These are phyloP conservation scores for Lachnellula occidentalis DNA, from an alignment of 2,329 filamentous ascomycete species.

Conservation along the genomic window DNA sequence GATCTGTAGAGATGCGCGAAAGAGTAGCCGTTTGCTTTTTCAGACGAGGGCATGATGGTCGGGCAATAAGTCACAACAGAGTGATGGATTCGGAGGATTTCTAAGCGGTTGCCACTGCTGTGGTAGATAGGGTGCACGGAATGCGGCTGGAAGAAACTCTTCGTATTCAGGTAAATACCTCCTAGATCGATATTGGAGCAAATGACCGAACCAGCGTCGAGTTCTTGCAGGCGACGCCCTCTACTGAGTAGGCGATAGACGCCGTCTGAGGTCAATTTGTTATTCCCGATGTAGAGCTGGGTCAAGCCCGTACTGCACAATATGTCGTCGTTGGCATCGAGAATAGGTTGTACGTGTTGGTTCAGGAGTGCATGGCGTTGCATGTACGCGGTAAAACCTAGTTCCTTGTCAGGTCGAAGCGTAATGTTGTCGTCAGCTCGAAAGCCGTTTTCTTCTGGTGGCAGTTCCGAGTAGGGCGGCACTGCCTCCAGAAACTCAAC, in stretches of 20 bases:
- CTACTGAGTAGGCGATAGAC: conserved; percentile 39
- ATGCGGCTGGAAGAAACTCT: not conserved
- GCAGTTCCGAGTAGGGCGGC: conserved; percentile 8
- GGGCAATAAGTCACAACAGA: conserved; percentile 53
- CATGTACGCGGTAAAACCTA: conserved; percentile 24
- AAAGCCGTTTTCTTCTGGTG: not conserved
- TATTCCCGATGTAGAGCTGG: conserved; percentile 49
- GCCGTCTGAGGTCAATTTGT: conserved; percentile 40
- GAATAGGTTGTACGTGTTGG: conserved; percentile 35
- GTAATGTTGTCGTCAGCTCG: not conserved
- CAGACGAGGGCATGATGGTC: conserved; percentile 24
- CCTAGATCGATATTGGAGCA: too few relatives aligned
- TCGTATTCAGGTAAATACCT: conserved; percentile 2
- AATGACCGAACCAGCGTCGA: conserved; percentile 44
- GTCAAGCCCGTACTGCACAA: conserved; percentile 39
- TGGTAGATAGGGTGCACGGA: conserved; percentile 19
- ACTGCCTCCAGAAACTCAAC: conserved; percentile 5
- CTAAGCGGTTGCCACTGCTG: conserved; percentile 47
- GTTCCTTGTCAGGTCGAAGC: conserved; percentile 8
- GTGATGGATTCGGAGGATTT: conserved; percentile 51
- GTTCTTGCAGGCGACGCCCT: conserved; percentile 43
- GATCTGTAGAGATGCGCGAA: conserved; percentile 33
- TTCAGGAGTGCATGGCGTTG: conserved; percentile 36
- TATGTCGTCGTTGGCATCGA: conserved; percentile 46
- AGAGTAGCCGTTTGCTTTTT: not conserved